Evolutionary conservation across 768 basidiomycete genomes (phyloP).

Genomic region (Boletus rubropictus): DNA sequence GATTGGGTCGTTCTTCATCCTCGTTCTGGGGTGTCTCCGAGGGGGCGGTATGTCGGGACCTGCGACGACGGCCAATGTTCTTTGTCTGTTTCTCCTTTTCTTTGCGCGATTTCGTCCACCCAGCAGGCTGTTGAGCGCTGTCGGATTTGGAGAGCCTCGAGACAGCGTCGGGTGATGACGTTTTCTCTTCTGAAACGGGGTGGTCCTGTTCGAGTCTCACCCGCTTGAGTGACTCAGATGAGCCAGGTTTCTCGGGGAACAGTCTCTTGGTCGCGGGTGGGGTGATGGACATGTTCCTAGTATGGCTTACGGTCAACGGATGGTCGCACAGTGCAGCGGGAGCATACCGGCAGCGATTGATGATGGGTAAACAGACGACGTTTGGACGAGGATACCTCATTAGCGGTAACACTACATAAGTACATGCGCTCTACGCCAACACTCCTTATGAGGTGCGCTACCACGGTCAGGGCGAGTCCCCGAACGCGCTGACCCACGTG

Average conservation of each 20-base stretch:
- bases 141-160: not conserved
- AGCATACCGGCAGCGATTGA: not conserved
- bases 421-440: no score
- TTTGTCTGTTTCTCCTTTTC: slow-evolving; percentile 35
- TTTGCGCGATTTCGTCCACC: slow-evolving; percentile 29
- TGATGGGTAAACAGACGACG: not conserved
- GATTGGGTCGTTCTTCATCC: slow-evolving; percentile 31
- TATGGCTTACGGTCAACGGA: not conserved
- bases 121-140: slow-evolving; percentile 1
- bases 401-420: slow-evolving; percentile 4
- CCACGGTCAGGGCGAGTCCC: no score
- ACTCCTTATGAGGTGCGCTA: no score
- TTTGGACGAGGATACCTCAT: slow-evolving; percentile 15
- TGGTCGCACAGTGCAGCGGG: not conserved
- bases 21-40: slow-evolving; percentile 21
- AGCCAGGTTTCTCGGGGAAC: not conserved
- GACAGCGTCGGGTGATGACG: not conserved
- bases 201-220: slow-evolving; percentile 5
- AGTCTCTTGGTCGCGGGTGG: slow-evolving; percentile 5
- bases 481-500: not conserved
- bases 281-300: slow-evolving; percentile 3
- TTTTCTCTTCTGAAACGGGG: not conserved
- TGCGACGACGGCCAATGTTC: slow-evolving; percentile 37
- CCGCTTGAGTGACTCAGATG: slow-evolving; percentile 9
- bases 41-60: slow-evolving; percentile 36